Percentiles rank a stretch among this genome's conserved stretches.
Evolutionary conservation across 2,329 filamentous ascomycete genomes (phyloP).

Genomic region (Cladorrhinum sp.): DNA sequence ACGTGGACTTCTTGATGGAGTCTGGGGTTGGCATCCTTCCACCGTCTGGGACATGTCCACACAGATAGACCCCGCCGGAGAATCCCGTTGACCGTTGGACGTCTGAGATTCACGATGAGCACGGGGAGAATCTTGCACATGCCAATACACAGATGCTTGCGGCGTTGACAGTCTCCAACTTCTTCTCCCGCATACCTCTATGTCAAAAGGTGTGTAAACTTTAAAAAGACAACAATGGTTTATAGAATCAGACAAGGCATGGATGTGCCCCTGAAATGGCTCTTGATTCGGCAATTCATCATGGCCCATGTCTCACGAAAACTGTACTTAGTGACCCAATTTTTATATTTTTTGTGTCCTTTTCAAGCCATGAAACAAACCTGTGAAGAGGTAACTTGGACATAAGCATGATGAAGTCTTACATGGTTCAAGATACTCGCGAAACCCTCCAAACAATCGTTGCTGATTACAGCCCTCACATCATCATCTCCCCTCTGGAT

Average conservation of each 20-base stretch:
- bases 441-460: too few species aligned
- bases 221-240: neutral
- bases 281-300: neutral
- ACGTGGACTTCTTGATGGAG: neutral
- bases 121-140: neutral
- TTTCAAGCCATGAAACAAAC: too few species aligned
- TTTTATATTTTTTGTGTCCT: too few species aligned
- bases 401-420: too few species aligned
- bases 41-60: neutral
- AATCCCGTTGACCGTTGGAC: constrained; percentile 3
- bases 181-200: neutral
- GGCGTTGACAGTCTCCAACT: neutral
- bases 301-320: neutral
- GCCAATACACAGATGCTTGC: neutral
- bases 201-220: neutral
- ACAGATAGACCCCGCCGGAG: constrained; percentile 2
- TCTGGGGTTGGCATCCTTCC: neutral
- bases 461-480: too few species aligned
- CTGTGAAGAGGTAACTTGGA: too few species aligned
- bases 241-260: too few species aligned
- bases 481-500: too few species aligned
- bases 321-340: too few species aligned
- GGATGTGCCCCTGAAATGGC: constrained; percentile 1
- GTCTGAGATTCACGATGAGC: neutral
- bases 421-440: too few species aligned